These are phyloP conservation scores for Linnemannia exigua DNA, from an alignment of 192 early-diverging fungal genomes.

Conservation along the genomic window DNA sequence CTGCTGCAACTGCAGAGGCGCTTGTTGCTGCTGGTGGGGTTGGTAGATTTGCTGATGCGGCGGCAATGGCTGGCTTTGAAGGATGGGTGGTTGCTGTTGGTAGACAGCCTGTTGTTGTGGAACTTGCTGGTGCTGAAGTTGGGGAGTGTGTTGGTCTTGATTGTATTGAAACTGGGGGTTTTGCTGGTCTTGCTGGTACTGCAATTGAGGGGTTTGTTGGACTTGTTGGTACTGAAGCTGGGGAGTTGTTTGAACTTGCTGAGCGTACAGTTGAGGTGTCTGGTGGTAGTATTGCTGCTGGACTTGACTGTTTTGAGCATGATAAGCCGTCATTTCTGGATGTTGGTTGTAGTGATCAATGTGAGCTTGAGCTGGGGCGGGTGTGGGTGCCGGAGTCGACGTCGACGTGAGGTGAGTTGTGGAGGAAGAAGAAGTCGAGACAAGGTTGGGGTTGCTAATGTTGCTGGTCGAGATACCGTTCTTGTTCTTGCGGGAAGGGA, in stretches of 20 bases:
- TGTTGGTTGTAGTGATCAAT: background rate
- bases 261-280: background rate
- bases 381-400: background rate
- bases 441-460: background rate
- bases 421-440: background rate
- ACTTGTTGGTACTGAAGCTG: background rate
- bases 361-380: background rate
- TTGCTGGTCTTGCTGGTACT: background rate
- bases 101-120: background rate
- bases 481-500: background rate
- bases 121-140: background rate
- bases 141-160: background rate
- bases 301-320: background rate
- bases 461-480: constrained; percentile 2
- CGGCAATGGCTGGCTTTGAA: background rate
- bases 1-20: background rate
- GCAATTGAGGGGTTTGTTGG: background rate
- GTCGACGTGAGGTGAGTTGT: background rate
- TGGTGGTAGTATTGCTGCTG: background rate
- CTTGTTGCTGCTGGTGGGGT: background rate
- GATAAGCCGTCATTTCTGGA: constrained; percentile 20
- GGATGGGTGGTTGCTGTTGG: background rate
- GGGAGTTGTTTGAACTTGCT: background rate
- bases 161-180: background rate
- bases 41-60: background rate